Percentiles rank a stretch among this genome's conserved stretches.
Evolutionary conservation across 768 basidiomycete genomes (phyloP).

Genomic region (Pleurotus cornucopiae): DNA sequence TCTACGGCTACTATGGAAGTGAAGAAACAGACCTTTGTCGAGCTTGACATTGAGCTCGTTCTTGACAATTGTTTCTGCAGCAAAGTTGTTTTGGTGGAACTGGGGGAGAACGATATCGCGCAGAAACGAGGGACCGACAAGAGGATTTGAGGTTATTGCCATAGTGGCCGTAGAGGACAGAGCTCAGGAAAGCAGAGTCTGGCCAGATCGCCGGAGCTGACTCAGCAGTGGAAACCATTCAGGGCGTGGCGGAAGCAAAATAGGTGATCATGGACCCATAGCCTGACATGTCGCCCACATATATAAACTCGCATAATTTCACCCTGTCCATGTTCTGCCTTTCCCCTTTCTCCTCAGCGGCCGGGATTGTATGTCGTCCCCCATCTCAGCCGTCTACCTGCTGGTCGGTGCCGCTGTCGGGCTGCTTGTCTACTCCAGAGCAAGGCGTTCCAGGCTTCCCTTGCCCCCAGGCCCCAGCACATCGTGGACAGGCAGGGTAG

Average conservation of each 20-base stretch:
- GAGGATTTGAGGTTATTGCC: slow-evolving; percentile 38
- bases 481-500: slow-evolving; percentile 28
- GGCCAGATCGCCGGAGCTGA: background rate
- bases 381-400: slow-evolving; percentile 8
- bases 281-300: background rate
- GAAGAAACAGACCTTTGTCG: slow-evolving; percentile 68
- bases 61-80: slow-evolving; percentile 79
- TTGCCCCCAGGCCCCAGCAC: slow-evolving; percentile 39
- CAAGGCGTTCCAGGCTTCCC: slow-evolving; percentile 15
- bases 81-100: slow-evolving; percentile 91
- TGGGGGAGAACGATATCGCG: slow-evolving; percentile 80
- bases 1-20: background rate
- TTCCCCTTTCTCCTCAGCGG: background rate
- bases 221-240: background rate
- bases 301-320: background rate
- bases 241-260: background rate
- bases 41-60: slow-evolving; percentile 80
- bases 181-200: background rate
- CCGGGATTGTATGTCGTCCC: slow-evolving; percentile 3
- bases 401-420: background rate
- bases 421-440: slow-evolving; percentile 11
- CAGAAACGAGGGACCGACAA: slow-evolving; percentile 53
- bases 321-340: background rate
- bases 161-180: slow-evolving; percentile 16
- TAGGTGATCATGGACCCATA: background rate